Conservation (phyloP, 2,329 filamentous ascomycete species). For the Epichloe baconii region DNA sequence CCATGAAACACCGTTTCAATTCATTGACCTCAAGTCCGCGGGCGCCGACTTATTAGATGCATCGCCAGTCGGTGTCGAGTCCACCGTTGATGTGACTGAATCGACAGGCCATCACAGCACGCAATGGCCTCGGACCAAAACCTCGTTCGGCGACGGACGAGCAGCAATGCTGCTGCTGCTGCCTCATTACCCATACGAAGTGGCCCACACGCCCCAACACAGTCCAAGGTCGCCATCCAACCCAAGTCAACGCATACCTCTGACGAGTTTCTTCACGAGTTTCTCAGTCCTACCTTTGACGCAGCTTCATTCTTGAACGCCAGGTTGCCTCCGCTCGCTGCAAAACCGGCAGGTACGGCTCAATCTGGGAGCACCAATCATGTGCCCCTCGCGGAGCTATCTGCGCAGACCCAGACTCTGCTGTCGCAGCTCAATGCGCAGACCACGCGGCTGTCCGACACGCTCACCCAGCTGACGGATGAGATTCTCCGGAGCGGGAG, state of each 20-base stretch:
- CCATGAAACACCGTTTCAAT: too few species aligned
- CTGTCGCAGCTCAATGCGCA: conserved; percentile 81
- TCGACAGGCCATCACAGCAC: background rate
- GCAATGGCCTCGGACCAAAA: conserved; percentile 20
- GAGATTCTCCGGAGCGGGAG: conserved; percentile 86
- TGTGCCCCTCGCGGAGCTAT: conserved; percentile 61
- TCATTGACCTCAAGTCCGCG: too few species aligned
- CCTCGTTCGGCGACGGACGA: conserved; percentile 30
- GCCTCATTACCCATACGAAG: conserved; percentile 18
- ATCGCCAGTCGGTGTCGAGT: background rate
- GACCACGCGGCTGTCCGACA: conserved; percentile 67
- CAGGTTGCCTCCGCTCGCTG: conserved; percentile 55
- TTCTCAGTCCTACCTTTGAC: conserved; percentile 67
- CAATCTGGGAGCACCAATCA: conserved; percentile 16
- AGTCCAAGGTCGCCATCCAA: conserved; percentile 24
- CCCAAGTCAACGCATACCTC: conserved; percentile 50
- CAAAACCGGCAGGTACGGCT: conserved; percentile 17
- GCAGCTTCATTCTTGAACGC: conserved; percentile 76
- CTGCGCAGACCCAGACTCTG: conserved; percentile 69
- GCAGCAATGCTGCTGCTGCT: conserved; percentile 28
- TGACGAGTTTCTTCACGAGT: conserved; percentile 61
- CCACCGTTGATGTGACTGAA: background rate
- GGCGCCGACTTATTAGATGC: background rate
- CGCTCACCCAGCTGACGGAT: conserved; percentile 80
- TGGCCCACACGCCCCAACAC: conserved; percentile 26